A percentile compares a stretch with the other conserved stretches of the same genome.
These are phyloP conservation scores for Paramyrothecium roridum DNA, from an alignment of 2,329 filamentous ascomycete genomes.

Conservation along the genomic window DNA sequence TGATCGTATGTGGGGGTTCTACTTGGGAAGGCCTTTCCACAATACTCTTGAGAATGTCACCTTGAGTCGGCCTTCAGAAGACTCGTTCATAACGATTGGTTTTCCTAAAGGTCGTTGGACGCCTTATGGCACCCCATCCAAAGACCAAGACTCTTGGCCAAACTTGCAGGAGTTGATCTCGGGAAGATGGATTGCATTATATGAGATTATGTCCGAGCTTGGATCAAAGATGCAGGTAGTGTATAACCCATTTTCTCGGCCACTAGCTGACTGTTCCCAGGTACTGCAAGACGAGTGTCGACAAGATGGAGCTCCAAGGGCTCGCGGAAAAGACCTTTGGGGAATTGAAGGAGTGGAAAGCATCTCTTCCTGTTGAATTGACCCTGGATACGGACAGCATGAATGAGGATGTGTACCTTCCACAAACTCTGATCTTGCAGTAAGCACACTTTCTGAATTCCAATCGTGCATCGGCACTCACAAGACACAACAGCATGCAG, in stretches of 20 bases:
- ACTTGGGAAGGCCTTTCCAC: conserved; percentile 3
- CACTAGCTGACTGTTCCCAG: neutral
- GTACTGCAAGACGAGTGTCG: neutral
- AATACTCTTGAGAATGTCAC: conserved; percentile 1
- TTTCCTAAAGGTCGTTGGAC: too few relatives aligned
- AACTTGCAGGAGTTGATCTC: neutral
- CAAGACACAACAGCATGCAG: neutral
- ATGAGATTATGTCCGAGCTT: neutral
- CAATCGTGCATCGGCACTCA: neutral
- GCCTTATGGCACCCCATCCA: too few relatives aligned
- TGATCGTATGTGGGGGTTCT: conserved; percentile 4
- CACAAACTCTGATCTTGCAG: conserved; percentile 4
- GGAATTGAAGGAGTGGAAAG: conserved; percentile 1
- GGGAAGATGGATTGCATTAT: neutral
- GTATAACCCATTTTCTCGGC: too few relatives aligned
- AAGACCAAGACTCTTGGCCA: conserved; percentile 1
- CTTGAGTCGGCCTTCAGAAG: too few relatives aligned
- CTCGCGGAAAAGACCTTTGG: conserved; percentile 1
- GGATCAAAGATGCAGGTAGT: too few relatives aligned
- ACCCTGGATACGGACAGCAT: neutral
- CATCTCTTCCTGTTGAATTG: conserved; percentile 1
- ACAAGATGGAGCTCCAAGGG: conserved; percentile 2
- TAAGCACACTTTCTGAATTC: neutral
- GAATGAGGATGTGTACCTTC: neutral
- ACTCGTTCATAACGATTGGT: too few relatives aligned